phyloP scores from a whole-genome alignment of 257 asterid genomes.

The Cynanchum wilfordii region DNA sequence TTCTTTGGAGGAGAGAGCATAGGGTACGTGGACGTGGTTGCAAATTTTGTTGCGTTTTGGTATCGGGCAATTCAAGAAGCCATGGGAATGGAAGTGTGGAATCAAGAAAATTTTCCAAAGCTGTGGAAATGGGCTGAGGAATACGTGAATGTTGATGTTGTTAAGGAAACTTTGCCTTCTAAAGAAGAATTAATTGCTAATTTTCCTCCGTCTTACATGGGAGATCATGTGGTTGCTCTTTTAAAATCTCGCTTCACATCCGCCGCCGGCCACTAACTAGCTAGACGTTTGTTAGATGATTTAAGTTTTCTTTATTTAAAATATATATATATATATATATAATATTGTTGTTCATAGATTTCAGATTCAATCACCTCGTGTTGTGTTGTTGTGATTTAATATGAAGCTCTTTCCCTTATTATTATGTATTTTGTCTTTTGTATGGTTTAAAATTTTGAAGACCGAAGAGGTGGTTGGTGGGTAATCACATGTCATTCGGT shows the following conservation, averaged over 20 bases:
- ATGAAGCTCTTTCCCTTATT: too few species aligned
- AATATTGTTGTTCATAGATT: too few species aligned
- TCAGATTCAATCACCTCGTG: too few species aligned
- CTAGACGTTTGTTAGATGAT: too few species aligned
- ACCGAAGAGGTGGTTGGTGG: too few species aligned
- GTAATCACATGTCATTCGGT: too few species aligned
- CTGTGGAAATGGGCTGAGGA: conserved; percentile 32
- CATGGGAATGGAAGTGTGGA: conserved; percentile 27
- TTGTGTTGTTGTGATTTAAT: too few species aligned
- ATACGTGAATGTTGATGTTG: conserved; percentile 12
- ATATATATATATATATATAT: too few species aligned
- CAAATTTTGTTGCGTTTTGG: conserved; percentile 33
- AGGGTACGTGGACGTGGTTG: conserved; percentile 39
- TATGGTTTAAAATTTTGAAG: too few species aligned
- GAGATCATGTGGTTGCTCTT: neutral
- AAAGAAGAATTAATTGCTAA: conserved; percentile 17
- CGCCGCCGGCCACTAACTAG: neutral
- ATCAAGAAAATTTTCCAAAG: conserved; percentile 33
- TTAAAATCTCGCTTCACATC: conserved; percentile 13
- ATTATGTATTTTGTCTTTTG: too few species aligned
- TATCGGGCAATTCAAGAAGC: conserved; percentile 21
- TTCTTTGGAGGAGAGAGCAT: conserved; percentile 51
- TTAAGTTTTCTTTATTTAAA: too few species aligned
- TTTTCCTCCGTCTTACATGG: conserved; percentile 22
- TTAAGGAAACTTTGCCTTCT: conserved; percentile 41